These are phyloP conservation scores for Aeschynomene evenia DNA, from an alignment of 306 rosid species.

Conservation along the genomic window DNA sequence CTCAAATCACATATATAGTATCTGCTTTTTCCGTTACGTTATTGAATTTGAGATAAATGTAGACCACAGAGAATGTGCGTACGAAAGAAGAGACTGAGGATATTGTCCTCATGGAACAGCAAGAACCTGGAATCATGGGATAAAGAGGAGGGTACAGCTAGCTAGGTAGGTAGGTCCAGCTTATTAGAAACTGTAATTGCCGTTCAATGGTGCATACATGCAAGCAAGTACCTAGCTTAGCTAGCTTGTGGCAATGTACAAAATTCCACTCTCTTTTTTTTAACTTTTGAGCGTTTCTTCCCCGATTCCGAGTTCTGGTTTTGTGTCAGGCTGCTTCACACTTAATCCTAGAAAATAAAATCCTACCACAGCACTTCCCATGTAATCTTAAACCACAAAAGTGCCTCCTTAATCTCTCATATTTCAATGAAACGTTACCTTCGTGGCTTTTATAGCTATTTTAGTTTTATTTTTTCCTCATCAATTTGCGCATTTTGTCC, in stretches of 20 bases:
- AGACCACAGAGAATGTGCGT: no score
- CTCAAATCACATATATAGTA: not conserved
- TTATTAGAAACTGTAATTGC: not conserved
- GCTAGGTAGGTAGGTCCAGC: slow-evolving; percentile 21
- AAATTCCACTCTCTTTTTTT: slow-evolving; percentile 6
- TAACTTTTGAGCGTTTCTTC: slow-evolving; percentile 18
- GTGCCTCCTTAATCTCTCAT: not conserved
- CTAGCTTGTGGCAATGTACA: slow-evolving; percentile 3
- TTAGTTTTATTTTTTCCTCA: no score
- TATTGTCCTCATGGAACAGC: not conserved
- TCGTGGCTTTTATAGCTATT: no score
- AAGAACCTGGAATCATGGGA: not conserved
- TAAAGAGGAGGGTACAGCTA: not conserved
- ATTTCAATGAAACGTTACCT: not conserved
- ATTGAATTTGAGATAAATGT: not conserved
- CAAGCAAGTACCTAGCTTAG: no score
- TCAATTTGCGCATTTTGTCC: not conserved
- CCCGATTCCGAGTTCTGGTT: not conserved
- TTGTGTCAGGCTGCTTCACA: not conserved
- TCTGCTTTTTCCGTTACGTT: no score
- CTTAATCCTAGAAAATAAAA: no score
- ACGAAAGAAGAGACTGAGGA: not conserved
- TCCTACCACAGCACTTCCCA: no score
- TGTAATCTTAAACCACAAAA: no score
- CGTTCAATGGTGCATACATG: slow-evolving; percentile 11